Base-by-base conservation (phyloP, 176 grass and related monocot species). In the Thalia dealbata region DNA sequence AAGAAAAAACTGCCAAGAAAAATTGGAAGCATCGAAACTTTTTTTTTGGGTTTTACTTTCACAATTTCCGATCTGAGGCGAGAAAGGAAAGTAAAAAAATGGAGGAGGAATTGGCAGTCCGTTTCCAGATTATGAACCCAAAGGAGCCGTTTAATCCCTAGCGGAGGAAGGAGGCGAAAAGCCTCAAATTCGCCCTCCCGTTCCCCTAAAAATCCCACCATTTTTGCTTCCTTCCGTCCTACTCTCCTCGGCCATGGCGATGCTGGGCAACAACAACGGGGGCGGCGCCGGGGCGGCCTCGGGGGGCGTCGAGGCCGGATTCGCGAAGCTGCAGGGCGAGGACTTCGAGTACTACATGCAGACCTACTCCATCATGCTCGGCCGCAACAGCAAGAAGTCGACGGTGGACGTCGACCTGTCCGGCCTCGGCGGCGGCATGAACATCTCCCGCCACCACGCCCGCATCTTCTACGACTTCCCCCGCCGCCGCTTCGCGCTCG, bases 341-440 rank as follows among this genome's bases (percentile, higher is more conserved):
- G 63, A 66, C 28, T 66, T 66, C 28, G 63, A 66, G 63, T 66
- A 66, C 63, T 66, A 66, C 28, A 66, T 66, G 63, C 63, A 66
- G 63, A 66, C 63, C 14, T 66, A 66, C 63, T 66, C 63, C 28
- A 35, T 66, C 63, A 18, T 66, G 63, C 63, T 66, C 28, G 63
- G 63, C 12, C 63, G 63, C 28, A 66, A 66, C 28, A 66, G 63
- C 63, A 66, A 66, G 63, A 66, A 38, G 63, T 66, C 63, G 63
- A 66, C 63, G 63, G 63, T 66, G 26, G 63, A 66, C 63, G 28
- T 66, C 63, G 63, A 66, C 63, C 63, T 66, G 13, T 14, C 63
- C 7, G 32, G 63, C 63, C 63, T 66, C 28, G 63, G 63, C 10
- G 63, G 63, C 2, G 63, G 63, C 26, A 66, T 66, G 63, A 35